Base-by-base conservation (phyloP, 176 grass and related monocot genomes). In the Tuctoria greenei region DNA sequence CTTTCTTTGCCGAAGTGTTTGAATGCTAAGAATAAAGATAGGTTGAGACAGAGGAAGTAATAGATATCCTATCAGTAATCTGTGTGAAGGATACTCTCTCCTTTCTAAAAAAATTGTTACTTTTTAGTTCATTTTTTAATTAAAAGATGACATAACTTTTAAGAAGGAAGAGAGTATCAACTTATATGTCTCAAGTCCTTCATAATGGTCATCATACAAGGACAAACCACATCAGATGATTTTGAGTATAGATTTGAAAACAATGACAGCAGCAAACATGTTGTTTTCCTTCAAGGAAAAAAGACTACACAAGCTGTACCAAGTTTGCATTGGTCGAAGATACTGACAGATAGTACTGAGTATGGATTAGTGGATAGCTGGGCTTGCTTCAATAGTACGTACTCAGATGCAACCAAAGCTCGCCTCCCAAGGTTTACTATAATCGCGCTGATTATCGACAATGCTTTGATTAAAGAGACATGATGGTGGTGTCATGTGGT, bases 391-490 rank as follows among this genome's bases (percentile, higher is more conserved):
- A 64, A 66, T 72, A 64, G 46, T 66, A 77, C 71, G 46, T 66
- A 77, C 71, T 80, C 81, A 81, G 52, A 87, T 64, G 58, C 62
- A 71, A 59, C 71, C 84, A 70, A 83, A 80, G 61, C 76, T 58
- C 78, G 16, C 24, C 61, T 69, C 65, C 84, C 81, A 75, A 80
- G 25, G 72, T 14, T 68, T 73, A 70, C 16, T 64, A 85, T 66
- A 86, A 77, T 57, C 64, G 56, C 72, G 38, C 16, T 42, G 72
- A 73, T 84, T 81, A 87, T 64, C 76, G 44, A 87, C 68, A 61
- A 91, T 63, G 72, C 81, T 83, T 91, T 69, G 81, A 57, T 68
- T 66, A 80, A 79, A 56, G 81, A 81, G 52, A 78, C 27, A 56
- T 50, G 60, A 86, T 81, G 55, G 51, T 57, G 52, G 59, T 63